Evolutionary conservation across 495 filamentous ascomycete species (phyloP).

Genomic region (Paragyromitra xinjiangensis): DNA sequence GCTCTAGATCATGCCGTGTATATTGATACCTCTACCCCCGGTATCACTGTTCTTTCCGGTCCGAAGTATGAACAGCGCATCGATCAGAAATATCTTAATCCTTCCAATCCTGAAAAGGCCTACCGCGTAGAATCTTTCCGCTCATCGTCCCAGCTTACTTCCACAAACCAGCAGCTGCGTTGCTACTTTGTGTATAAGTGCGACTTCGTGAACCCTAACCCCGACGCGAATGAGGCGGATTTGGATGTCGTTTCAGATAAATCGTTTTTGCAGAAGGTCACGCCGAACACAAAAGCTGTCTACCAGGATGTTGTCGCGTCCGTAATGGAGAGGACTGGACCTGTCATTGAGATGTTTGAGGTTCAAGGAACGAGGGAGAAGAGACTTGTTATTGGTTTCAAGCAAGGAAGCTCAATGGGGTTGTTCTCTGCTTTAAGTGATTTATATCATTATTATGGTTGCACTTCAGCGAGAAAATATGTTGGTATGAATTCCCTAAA

Average conservation of each 20-base stretch:
- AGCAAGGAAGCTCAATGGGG: constrained; percentile 88
- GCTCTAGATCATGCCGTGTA: constrained; percentile 93
- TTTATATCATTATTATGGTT: constrained; percentile 97
- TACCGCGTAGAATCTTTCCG: constrained; percentile 98
- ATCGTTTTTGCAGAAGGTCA: constrained; percentile 93
- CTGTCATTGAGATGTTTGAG: constrained; percentile 97
- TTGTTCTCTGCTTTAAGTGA: constrained; percentile 95
- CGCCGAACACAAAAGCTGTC: constrained; percentile 90
- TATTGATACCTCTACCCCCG: constrained; percentile 94
- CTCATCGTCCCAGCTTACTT: constrained; percentile 75
- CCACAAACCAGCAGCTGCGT: constrained; percentile 77
- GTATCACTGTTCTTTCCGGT: constrained; percentile 74
- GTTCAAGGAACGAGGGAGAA: constrained; percentile 91
- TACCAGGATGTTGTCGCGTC: constrained; percentile 91
- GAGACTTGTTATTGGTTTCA: constrained; percentile 91
- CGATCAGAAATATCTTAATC: constrained; percentile 87
- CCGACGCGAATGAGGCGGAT: constrained; percentile 79
- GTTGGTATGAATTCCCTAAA: constrained; percentile 61
- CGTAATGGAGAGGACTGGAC: constrained; percentile 83
- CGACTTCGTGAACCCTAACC: constrained; percentile 78
- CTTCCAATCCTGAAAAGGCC: constrained; percentile 64
- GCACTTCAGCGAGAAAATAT: constrained; percentile 96
- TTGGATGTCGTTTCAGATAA: constrained; percentile 92
- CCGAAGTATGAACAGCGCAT: constrained; percentile 93
- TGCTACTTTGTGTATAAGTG: constrained; percentile 99